Evolutionary conservation across 495 filamentous ascomycete species (phyloP).

Genomic region (Terfezia claveryi): DNA sequence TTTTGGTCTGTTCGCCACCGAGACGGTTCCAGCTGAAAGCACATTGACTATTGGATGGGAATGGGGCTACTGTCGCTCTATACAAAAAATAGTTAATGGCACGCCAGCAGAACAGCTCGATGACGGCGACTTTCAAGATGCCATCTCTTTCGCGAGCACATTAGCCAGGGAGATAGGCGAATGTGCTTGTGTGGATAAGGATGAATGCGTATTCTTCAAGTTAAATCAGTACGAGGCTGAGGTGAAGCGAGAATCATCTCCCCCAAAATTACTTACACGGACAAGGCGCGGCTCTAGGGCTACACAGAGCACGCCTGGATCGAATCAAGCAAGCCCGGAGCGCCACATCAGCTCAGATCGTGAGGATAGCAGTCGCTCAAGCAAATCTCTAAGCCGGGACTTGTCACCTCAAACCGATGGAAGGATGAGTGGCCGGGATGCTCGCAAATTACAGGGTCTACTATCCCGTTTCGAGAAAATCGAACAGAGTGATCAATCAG

Average conservation of each 20-base stretch:
- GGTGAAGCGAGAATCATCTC: neutral
- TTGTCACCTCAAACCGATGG: neutral
- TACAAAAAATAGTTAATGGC: constrained; percentile 25
- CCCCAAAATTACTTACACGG: neutral
- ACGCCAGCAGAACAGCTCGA: constrained; percentile 15
- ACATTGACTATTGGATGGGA: constrained; percentile 52
- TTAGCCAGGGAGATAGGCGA: constrained; percentile 14
- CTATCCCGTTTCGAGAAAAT: neutral
- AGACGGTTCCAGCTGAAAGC: constrained; percentile 36
- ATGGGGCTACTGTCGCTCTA: constrained; percentile 20
- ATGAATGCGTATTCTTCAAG: constrained; percentile 10
- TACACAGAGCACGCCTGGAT: neutral
- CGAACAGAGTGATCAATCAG: neutral
- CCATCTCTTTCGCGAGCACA: constrained; percentile 13
- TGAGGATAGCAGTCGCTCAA: neutral
- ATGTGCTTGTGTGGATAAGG: constrained; percentile 10
- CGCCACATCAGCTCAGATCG: neutral
- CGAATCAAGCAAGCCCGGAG: neutral
- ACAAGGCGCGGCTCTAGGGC: neutral
- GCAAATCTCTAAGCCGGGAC: neutral
- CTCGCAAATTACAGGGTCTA: neutral
- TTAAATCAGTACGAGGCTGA: constrained; percentile 1
- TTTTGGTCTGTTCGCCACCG: constrained; percentile 73
- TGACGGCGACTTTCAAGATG: constrained; percentile 28
- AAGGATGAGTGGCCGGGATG: neutral